phyloP scores from a whole-genome alignment of 352 stramenopile genomes.

The Pythium dissimile region DNA sequence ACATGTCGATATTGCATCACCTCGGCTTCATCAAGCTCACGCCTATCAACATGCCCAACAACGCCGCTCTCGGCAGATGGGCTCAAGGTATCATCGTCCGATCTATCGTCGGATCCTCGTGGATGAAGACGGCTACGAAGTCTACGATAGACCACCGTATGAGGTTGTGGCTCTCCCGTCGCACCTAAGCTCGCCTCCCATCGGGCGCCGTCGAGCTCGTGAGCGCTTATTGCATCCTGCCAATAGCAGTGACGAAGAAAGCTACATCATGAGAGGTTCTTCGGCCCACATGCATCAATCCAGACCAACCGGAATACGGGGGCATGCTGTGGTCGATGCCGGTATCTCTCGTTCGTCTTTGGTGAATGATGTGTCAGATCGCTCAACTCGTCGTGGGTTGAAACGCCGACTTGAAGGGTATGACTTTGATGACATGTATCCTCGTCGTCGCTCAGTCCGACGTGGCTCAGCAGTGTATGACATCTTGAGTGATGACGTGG shows the following conservation, averaged over 20 bases:
- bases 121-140: slow-evolving; percentile 15
- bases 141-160: slow-evolving; percentile 2
- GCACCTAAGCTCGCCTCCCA: not conserved
- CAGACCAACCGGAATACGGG: no score
- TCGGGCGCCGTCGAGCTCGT: not conserved
- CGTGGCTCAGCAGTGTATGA: slow-evolving; percentile 1
- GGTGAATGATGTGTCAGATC: not conserved
- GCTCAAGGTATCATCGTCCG: slow-evolving; percentile 2
- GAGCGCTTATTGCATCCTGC: not conserved
- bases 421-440: not conserved
- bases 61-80: not conserved
- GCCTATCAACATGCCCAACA: not conserved
- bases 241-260: slow-evolving; percentile 16
- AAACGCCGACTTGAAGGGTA: slow-evolving; percentile 10
- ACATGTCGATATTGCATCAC: not conserved
- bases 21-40: not conserved
- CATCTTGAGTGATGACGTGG: slow-evolving; percentile 3
- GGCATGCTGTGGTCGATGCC: no score
- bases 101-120: slow-evolving; percentile 14
- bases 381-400: not conserved
- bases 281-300: not conserved
- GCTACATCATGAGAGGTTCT: not conserved
- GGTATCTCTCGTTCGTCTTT: not conserved
- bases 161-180: not conserved
- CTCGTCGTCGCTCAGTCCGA: not conserved